Conservation (phyloP, 2,329 filamentous ascomycete genomes). For the Colletotrichum echinochloae region DNA sequence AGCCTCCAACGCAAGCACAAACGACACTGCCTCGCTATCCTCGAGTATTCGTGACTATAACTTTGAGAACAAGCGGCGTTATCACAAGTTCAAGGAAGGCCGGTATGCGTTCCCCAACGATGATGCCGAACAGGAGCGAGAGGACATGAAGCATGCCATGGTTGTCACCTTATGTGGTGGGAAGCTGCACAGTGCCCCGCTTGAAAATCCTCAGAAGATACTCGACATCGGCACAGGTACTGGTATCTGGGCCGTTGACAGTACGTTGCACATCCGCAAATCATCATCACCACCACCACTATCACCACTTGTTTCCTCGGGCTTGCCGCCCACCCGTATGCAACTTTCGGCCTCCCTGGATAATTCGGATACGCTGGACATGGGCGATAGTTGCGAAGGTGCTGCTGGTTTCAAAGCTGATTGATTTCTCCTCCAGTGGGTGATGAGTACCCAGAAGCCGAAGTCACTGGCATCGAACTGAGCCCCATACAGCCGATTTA, state of each 20-base stretch:
- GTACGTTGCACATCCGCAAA: conserved; percentile 46
- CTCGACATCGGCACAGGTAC: conserved; percentile 49
- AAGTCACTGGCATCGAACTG: conserved; percentile 24
- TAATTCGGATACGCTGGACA: too few relatives aligned
- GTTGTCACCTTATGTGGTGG: conserved; percentile 34
- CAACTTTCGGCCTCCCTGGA: too few relatives aligned
- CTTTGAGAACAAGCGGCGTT: conserved; percentile 57
- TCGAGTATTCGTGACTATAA: conserved; percentile 54
- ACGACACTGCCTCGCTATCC: conserved; percentile 47
- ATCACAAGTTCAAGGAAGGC: conserved; percentile 56
- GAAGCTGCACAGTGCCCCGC: not conserved
- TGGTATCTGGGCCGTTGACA: conserved; percentile 67
- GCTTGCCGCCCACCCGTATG: too few relatives aligned
- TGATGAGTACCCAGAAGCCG: conserved; percentile 29
- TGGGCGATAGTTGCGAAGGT: too few relatives aligned
- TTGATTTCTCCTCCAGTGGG: conserved; percentile 44
- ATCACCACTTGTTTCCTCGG: too few relatives aligned
- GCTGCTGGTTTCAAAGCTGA: too few relatives aligned
- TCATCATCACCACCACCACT: too few relatives aligned
- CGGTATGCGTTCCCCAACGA: conserved; percentile 56
- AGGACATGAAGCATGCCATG: conserved; percentile 51
- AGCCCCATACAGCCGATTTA: conserved; percentile 39
- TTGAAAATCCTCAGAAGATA: conserved; percentile 5
- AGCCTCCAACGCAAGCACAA: conserved; percentile 41
- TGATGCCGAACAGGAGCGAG: conserved; percentile 57